Evolutionary conservation across 768 basidiomycete species (phyloP), one percentile per base, ranked within the genome.

Genomic region (Naganishia vishniacii): DNA sequence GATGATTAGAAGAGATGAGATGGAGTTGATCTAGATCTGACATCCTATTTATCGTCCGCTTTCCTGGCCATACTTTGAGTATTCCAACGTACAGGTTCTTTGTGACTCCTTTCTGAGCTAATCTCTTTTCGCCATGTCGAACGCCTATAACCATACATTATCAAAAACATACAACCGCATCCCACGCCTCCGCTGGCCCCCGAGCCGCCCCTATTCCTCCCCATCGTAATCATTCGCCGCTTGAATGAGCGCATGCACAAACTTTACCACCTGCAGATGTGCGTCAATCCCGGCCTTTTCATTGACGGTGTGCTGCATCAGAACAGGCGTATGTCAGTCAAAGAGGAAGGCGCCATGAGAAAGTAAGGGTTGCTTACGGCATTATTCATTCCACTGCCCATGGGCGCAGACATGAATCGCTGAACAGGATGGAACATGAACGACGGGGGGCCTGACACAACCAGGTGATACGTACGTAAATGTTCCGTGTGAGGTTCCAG

Each of bases 171-270:
- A 47, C 51, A 42, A 37, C 34, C 34, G 15, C 34, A 37, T 7
- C 34, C 34, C 15, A 7, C 34, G 15, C 34, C 34, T 15, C 15
- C 34, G 8, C 7, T 37, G 8, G 15, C 34, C 34, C 34, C 34
- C 34, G 34, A 7, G 8, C 34, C 8, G 8, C 34, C 34, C 2
- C 63, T 64, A 73, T 48, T 75, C 66, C 60, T 69, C 65, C 2
- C 75, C 75, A 5, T 64, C 49, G 59, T 76, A 76, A 2, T 51
- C 72, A 61, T 74, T 70, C 1, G 72, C 67, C 47, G 72, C 74
- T 53, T 75, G 74, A n/a, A 75, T 65, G 58, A 77, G 72, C 5
- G 74, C 72, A 59, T 72, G 71, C n/a, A 77, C 69, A 70, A 72
- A 77, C 32, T 62, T 48, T 49, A 74, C 63, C 61, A 77, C 73